Percentiles rank a stretch among this genome's conserved stretches.
These are phyloP conservation scores for Coccinonectria pachysandricola DNA, from an alignment of 2,329 filamentous ascomycete species.

Conservation along the genomic window DNA sequence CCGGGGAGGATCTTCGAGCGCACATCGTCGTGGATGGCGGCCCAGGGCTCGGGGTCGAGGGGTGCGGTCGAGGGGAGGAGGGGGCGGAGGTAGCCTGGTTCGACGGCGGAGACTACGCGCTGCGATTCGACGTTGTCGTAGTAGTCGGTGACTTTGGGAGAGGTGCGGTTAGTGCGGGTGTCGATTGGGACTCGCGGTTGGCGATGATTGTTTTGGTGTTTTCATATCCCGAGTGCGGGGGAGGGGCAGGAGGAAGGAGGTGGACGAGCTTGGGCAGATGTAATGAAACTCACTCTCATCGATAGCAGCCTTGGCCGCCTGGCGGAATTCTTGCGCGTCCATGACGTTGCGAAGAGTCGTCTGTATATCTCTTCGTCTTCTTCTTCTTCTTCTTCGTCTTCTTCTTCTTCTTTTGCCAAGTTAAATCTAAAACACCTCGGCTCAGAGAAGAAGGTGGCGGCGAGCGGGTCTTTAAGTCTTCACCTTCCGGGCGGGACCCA, in stretches of 20 bases:
- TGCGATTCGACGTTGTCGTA: slow-evolving; percentile 63
- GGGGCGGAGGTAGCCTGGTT: slow-evolving; percentile 76
- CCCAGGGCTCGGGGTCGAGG: slow-evolving; percentile 61
- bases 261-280: too few relatives aligned
- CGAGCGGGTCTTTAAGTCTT: too few relatives aligned
- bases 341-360: too few relatives aligned
- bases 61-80: slow-evolving; percentile 62
- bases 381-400: slow-evolving; percentile 2
- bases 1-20: slow-evolving; percentile 82
- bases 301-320: slow-evolving; percentile 66
- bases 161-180: slow-evolving; percentile 3
- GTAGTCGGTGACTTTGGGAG: slow-evolving; percentile 65
- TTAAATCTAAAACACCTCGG: too few relatives aligned
- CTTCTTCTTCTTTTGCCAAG: too few relatives aligned
- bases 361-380: not conserved
- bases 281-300: slow-evolving; percentile 78
- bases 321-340: slow-evolving; percentile 69
- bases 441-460: not conserved
- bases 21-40: slow-evolving; percentile 71
- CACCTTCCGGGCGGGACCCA: too few relatives aligned
- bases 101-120: slow-evolving; percentile 65
- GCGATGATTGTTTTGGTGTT: slow-evolving; percentile 2
- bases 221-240: slow-evolving; percentile 1
- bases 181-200: slow-evolving; percentile 1
- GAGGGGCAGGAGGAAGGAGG: slow-evolving; percentile 1